Percentiles rank a stretch among this genome's conserved stretches.
Evolutionary conservation across 2,329 filamentous ascomycete genomes (phyloP).

Genomic region (Sporothrix pallida): DNA sequence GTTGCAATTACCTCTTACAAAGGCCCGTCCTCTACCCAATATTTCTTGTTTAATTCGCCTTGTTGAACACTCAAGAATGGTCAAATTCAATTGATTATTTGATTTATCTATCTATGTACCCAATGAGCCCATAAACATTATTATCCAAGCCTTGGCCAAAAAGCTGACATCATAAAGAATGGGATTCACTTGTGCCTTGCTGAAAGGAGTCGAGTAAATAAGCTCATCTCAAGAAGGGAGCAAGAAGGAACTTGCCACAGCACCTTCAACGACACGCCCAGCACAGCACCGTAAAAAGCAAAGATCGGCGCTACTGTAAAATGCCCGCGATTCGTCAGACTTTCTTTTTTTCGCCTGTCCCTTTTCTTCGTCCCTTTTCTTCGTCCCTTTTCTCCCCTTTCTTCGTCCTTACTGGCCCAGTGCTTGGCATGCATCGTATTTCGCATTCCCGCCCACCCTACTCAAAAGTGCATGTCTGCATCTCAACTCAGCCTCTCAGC

Average conservation of each 20-base stretch:
- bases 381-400: not conserved
- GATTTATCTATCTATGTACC: too few relatives aligned
- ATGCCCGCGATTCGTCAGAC: too few relatives aligned
- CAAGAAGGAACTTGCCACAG: not conserved
- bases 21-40: too few relatives aligned
- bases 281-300: not conserved
- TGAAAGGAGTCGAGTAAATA: not conserved
- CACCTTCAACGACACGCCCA: not conserved
- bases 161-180: too few relatives aligned
- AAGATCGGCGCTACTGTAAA: not conserved
- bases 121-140: too few relatives aligned
- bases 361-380: not conserved
- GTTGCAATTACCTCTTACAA: too few relatives aligned
- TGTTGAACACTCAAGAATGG: too few relatives aligned
- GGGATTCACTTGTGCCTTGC: not conserved
- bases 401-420: not conserved
- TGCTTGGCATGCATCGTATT: constrained; percentile 16
- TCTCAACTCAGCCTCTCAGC: not conserved
- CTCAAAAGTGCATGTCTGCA: not conserved
- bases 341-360: not conserved
- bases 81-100: too few relatives aligned
- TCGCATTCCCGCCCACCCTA: constrained; percentile 17
- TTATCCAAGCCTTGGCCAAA: too few relatives aligned
- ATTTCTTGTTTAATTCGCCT: too few relatives aligned
- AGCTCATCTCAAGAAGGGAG: not conserved